These are phyloP conservation scores for Kockiozyma suomiensis DNA, from an alignment of 805 yeast species.

Conservation along the genomic window DNA sequence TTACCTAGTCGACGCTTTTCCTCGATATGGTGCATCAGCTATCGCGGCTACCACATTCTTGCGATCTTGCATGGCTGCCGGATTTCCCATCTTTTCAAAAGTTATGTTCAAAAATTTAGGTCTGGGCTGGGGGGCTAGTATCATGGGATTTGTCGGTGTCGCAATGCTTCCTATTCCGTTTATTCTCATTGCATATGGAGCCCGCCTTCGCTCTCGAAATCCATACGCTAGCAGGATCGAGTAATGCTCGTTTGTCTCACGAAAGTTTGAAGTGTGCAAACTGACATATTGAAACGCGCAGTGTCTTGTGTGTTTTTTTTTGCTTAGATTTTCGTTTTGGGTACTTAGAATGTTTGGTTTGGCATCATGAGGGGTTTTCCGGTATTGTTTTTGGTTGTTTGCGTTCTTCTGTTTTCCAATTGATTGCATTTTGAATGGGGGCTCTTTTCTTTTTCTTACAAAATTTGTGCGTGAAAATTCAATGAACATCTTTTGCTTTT, in stretches of 20 bases:
- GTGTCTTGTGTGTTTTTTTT: background rate
- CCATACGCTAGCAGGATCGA: constrained; percentile 1
- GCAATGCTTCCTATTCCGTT: constrained; percentile 60
- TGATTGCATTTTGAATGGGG: too few species aligned
- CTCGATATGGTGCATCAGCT: constrained; percentile 62
- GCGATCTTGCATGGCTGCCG: constrained; percentile 61
- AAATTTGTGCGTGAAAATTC: too few species aligned
- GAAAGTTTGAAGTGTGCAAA: too few species aligned
- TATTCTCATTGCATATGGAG: constrained; percentile 56
- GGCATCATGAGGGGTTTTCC: background rate
- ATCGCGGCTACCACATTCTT: constrained; percentile 64
- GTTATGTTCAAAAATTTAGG: constrained; percentile 56
- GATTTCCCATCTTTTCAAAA: constrained; percentile 60
- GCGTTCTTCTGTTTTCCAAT: background rate
- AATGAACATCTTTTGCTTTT: too few species aligned
- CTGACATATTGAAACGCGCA: background rate
- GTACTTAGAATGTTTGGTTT: background rate
- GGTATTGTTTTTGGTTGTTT: background rate
- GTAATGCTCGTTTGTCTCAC: background rate
- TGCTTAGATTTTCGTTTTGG: background rate
- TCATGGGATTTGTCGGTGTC: constrained; percentile 53
- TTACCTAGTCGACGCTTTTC: constrained; percentile 63
- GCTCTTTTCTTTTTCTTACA: too few species aligned
- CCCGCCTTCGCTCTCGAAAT: constrained; percentile 41
- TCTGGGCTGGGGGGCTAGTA: constrained; percentile 57